A percentile compares a stretch with the other conserved stretches of the same genome.
phyloP scores from a whole-genome alignment of 768 basidiomycete genomes.

The Melanogaster broomeanus region DNA sequence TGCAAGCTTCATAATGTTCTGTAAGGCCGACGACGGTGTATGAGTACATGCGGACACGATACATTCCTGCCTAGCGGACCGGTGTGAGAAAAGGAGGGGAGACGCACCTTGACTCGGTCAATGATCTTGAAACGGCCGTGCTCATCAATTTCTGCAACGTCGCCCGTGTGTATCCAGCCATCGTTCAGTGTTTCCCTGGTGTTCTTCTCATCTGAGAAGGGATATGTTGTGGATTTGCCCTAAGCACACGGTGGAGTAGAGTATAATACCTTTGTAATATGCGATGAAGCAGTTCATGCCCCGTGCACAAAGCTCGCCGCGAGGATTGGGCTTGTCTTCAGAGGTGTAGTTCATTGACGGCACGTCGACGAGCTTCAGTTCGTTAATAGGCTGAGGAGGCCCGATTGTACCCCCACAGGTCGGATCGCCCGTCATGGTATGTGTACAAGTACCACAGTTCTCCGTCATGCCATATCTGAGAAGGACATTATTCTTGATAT shows the following conservation, averaged over 20 bases:
- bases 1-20: constrained; percentile 98
- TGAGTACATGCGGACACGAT: background rate
- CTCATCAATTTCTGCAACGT: constrained; percentile 81
- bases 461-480: constrained; percentile 88
- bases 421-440: constrained; percentile 59
- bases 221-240: background rate
- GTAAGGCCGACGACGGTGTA: background rate
- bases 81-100: too few relatives aligned
- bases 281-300: constrained; percentile 61
- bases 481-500: background rate
- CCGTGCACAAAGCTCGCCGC: constrained; percentile 83
- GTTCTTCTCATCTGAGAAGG: constrained; percentile 71
- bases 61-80: background rate
- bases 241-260: constrained; percentile 62
- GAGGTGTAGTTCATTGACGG: constrained; percentile 85
- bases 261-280: constrained; percentile 75
- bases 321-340: constrained; percentile 85
- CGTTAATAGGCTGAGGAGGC: constrained; percentile 69
- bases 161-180: constrained; percentile 92
- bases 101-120: constrained; percentile 85
- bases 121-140: constrained; percentile 86
- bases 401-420: constrained; percentile 79
- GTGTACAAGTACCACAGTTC: constrained; percentile 65
- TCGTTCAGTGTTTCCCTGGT: constrained; percentile 78
- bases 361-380: constrained; percentile 90